Evolutionary conservation across 768 basidiomycete genomes (phyloP), one percentile per base, ranked within the genome.

Genomic region (Ramaria sp.): DNA sequence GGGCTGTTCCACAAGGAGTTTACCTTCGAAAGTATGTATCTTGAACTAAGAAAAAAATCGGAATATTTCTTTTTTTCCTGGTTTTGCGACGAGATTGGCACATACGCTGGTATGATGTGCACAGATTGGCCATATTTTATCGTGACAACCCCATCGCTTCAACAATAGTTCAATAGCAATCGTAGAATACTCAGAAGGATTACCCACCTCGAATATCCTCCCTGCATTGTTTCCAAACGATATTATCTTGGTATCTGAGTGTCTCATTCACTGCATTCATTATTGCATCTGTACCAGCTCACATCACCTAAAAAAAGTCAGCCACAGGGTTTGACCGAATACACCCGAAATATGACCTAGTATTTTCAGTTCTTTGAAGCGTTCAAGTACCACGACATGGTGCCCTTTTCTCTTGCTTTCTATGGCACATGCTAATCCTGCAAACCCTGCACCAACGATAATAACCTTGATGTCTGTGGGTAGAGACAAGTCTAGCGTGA

Each of bases 381-480:
- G 59, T 51, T 64, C 62, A n/a, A 63, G 48, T 18, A 67, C 44
- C 25, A 37, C 57, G 25, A 62, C 62, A 9, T 62, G 54, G 58
- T 62, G 62, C 4, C 59, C 59, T 39, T 57, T 61, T 18, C 61
- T 43, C 16, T 60, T 60, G 27, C 59, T 61, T 51, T 64, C 65
- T 39, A 70, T 61, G 10, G 64, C 65, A 44, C 62, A 64, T 3
- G 61, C 61, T 4, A 70, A 54, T 3, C 65, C 68, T 3, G 57
- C 62, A 44, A 64, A 63, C 20, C 66, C 61, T 18, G 60, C 61
- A 42, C 61, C 63, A 37, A 66, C 59, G 47, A 64, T 37, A 10
- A 65, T 56, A n/a, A 61, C 52, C 25, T 56, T 47, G 27, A 63
- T 59, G 5, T 56, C 57, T 16, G 42, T 44, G 36, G 36, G 36